A percentile compares a stretch with the other conserved stretches of the same genome.
Conservation (phyloP, 108 stramenopile genomes). For the Ochromonas danica region DNA sequence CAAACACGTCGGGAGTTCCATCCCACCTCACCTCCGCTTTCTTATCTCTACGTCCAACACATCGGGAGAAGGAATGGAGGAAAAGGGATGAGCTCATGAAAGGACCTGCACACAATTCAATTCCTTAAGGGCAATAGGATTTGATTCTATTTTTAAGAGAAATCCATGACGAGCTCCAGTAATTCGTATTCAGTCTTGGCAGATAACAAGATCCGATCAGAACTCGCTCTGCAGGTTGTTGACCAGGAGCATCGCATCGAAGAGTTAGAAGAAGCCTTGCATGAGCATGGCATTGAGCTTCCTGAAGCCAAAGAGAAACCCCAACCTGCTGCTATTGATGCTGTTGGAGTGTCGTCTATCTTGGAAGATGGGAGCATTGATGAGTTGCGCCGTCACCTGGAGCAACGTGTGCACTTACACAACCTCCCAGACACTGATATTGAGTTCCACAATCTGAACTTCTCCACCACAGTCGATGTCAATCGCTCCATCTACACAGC, state of each 20-base stretch:
- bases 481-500: neutral
- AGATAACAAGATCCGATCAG: slow-evolving; percentile 15
- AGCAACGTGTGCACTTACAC: neutral
- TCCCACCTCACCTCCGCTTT: no score
- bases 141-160: slow-evolving; percentile 10
- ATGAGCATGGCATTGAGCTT: no score
- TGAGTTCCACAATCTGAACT: neutral
- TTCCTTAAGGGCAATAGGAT: slow-evolving; percentile 15
- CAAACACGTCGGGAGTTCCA: no score
- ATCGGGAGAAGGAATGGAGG: no score
- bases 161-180: slow-evolving; percentile 14
- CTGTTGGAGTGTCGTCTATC: no score
- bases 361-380: neutral
- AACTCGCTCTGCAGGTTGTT: slow-evolving; percentile 14
- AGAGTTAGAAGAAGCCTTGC: no score
- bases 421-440: neutral
- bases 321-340: no score
- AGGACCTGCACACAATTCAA: no score
- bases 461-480: neutral
- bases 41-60: no score
- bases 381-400: neutral
- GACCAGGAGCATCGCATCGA: no score
- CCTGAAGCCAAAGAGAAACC: slow-evolving; percentile 13
- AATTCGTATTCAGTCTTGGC: slow-evolving; percentile 15
- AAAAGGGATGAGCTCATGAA: no score